Conservation (phyloP, 306 rosid species). For the Gastrolobium villosum region DNA sequence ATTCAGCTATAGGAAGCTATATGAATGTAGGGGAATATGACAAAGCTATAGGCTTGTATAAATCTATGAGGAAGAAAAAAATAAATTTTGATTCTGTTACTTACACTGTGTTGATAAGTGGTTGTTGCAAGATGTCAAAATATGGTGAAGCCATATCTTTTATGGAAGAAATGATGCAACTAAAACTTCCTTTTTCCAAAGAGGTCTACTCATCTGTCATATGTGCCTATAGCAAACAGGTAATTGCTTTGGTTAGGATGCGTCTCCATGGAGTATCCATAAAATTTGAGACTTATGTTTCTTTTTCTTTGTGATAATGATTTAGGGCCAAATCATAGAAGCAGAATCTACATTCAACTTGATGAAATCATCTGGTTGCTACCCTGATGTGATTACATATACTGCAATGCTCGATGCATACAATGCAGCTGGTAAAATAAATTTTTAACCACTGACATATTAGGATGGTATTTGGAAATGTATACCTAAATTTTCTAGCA, state of each 20-base stretch:
- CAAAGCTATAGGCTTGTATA: constrained; percentile 77
- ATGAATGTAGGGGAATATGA: constrained; percentile 81
- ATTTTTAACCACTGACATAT: constrained; percentile 33
- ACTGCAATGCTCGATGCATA: constrained; percentile 90
- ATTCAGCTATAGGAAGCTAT: constrained; percentile 96
- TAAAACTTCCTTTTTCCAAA: constrained; percentile 73
- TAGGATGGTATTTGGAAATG: constrained; percentile 37
- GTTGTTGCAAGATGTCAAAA: constrained; percentile 90
- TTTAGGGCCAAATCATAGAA: constrained; percentile 74
- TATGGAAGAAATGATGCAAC: constrained; percentile 71
- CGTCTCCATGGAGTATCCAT: constrained; percentile 32
- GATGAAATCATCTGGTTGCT: constrained; percentile 73
- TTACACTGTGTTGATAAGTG: constrained; percentile 87
- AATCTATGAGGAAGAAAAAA: constrained; percentile 75
- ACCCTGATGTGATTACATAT: constrained; percentile 80
- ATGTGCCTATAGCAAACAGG: constrained; percentile 89
- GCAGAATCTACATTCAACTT: constrained; percentile 80
- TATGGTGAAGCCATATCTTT: constrained; percentile 72
- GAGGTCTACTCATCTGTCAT: constrained; percentile 86
- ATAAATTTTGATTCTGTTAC: constrained; percentile 81
- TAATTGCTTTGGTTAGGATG: constrained; percentile 50
- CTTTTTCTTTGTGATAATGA: constrained; percentile 40
- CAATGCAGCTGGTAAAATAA: constrained; percentile 68
- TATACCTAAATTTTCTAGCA: constrained; percentile 30
- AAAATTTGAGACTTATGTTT: constrained; percentile 38